A percentile compares a stretch with the other conserved stretches of the same genome.
Conservation (phyloP, 2,329 filamentous ascomycete species). For the Penicillium sp. region DNA sequence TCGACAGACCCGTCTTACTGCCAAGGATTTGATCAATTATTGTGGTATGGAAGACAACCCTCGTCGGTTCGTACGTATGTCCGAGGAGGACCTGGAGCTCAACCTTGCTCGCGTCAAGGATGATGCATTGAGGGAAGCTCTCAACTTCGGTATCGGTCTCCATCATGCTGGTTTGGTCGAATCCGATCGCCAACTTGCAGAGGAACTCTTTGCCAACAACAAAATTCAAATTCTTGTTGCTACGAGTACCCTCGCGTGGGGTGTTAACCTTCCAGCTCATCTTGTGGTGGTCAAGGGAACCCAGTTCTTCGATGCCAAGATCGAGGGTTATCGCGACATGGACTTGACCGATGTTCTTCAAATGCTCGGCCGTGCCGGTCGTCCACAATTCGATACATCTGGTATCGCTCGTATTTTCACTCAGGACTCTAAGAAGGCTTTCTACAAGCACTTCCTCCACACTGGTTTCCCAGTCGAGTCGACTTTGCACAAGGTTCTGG, state of each 20-base stretch:
- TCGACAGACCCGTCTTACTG: conserved; percentile 89
- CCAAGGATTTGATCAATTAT: conserved; percentile 93
- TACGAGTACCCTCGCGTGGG: conserved; percentile 95
- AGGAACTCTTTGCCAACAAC: conserved; percentile 95
- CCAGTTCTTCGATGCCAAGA: conserved; percentile 97
- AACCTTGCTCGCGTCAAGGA: conserved; percentile 92
- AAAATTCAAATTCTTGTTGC: conserved; percentile 97
- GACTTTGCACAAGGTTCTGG: conserved; percentile 90
- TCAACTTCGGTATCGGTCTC: conserved; percentile 94
- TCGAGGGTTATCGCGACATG: conserved; percentile 98
- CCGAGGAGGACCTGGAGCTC: conserved; percentile 86
- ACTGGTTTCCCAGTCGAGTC: conserved; percentile 98
- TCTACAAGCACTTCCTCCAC: conserved; percentile 98
- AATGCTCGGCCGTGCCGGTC: conserved; percentile 93
- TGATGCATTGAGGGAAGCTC: conserved; percentile 85
- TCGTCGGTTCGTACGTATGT: conserved; percentile 87
- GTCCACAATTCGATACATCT: conserved; percentile 93
- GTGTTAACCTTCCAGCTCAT: conserved; percentile 95
- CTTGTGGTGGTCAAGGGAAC: conserved; percentile 97
- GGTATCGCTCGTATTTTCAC: conserved; percentile 98
- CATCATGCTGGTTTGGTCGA: conserved; percentile 97
- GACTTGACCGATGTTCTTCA: conserved; percentile 96
- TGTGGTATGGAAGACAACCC: conserved; percentile 99
- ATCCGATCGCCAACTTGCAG: conserved; percentile 84
- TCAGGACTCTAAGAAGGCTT: conserved; percentile 95